phyloP scores from a whole-genome alignment of 139 green algal species.

The Chlamydomonas incerta region DNA sequence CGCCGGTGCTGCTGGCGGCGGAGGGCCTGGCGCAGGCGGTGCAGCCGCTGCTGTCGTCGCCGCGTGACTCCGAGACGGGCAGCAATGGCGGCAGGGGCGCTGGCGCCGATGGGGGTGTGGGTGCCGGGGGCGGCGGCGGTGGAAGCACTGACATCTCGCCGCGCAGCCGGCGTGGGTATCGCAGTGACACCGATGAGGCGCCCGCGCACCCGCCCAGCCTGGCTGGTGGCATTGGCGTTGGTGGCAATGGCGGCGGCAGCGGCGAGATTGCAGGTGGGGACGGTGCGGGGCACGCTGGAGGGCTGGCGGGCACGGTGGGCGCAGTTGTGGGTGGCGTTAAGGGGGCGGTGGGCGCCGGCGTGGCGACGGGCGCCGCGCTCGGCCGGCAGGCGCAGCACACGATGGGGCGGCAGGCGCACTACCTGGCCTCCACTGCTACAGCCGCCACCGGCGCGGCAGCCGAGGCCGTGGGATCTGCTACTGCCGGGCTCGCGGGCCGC shows the following conservation, averaged over 20 bases:
- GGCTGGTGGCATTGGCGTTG: neutral
- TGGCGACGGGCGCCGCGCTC: too few species aligned
- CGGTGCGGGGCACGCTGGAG: neutral
- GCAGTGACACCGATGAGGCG: conserved; percentile 21
- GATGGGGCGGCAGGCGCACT: too few species aligned
- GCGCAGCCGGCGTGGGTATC: conserved; percentile 20
- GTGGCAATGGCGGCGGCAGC: neutral
- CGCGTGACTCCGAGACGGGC: neutral
- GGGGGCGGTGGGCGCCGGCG: neutral
- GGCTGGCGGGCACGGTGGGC: neutral
- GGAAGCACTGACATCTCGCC: neutral
- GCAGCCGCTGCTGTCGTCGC: conserved; percentile 23
- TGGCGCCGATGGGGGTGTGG: neutral
- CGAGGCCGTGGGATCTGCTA: too few species aligned
- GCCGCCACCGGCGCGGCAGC: too few species aligned
- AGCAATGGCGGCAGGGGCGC: neutral
- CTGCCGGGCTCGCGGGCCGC: too few species aligned
- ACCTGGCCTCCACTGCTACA: too few species aligned
- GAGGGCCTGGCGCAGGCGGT: conserved; percentile 38
- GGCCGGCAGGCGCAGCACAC: too few species aligned
- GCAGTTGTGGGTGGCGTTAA: conserved; percentile 1
- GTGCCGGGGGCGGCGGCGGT: neutral
- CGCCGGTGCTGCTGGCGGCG: conserved; percentile 18
- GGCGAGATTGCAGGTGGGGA: neutral
- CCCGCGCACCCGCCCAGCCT: neutral